Evolutionary conservation across 257 asterid species (phyloP), one percentile per base, ranked within the genome.

Genomic region (Fraxinus excelsior): DNA sequence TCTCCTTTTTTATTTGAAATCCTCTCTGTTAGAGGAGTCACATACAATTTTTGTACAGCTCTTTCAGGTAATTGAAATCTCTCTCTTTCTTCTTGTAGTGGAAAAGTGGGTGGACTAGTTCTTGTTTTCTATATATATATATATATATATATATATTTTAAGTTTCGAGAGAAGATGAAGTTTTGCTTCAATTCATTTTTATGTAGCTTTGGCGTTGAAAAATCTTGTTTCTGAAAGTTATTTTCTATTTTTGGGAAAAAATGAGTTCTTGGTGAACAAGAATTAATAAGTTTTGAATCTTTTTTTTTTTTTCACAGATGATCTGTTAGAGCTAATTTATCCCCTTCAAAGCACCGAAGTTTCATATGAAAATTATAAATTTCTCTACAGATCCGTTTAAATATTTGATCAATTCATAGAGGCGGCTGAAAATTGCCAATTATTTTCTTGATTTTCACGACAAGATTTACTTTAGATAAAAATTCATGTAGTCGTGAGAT

Each of bases 11-110:
- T 49, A 2, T 71, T 60, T 67, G 70, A 69, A 77, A 37, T 68
- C 81, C 81, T 80, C 76, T 77, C 9, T 75, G 32, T 5, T 37
- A 79, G 81, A 58, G 56, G 79, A 32, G 75, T 74, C 42, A 42
- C 51, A 13, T 12, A 62, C 71, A 67, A 19, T 74, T 83, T 83
- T 77, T 91, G 95, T 91, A 91, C 87, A 92, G 92, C 80, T 78
- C 40, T 71, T 67, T 83, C 88, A 87, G 94, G 95, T 92, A 87
- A 46, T 32, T 12, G 12, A 37, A n/a, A 11, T 29, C 13, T 26
- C 53, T 51, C 51, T 62, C 8, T 75, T 1, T 51, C 1, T 67
- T 72, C 11, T 32, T 67, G 58, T 49, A 19, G 78, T 77, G 65
- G 75, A 37, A 58, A 70, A 53, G 77, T 46, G 35, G 81, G 44